Evolutionary conservation across 768 basidiomycete species (phyloP), one percentile per base, ranked within the genome.

Genomic region (Suillus lakei): DNA sequence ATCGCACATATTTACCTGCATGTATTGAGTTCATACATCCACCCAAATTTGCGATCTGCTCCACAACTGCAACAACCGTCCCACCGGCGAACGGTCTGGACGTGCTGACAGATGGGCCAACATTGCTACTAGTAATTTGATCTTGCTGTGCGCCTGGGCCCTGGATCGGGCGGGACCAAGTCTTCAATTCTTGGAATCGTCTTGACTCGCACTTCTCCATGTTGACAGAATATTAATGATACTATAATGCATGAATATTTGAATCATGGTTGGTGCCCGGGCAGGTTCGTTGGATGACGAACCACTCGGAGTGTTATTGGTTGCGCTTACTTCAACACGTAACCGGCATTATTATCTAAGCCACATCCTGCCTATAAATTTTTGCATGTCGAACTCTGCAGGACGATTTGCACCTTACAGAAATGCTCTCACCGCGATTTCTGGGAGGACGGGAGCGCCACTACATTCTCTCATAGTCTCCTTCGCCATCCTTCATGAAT

Each of bases 401-500:
- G 59, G 76, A 64, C 78, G 79, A 38, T 82, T 85, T 64, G 72
- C 78, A 7, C 79, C 81, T 8, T 90, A 86, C 79, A 85, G 76
- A 67, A 76, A 83, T 36, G 84, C 85, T 0, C 83, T 96, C 38
- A 78, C 82, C 21, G 78, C 83, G 2, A 71, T 95, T 13, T 89
- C 95, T 21, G 77, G 82, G 7, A 85, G 89, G 43, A 93, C 93
- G 21, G 87, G 91, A 21, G 83, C 91, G 2, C 92, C 93, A 16
- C 73, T 96, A 0, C 83, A 93, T 1, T 94, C 93, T 13, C 84
- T 98, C 58, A 61, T 67, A 68, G 86, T 10, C 68, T 93, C 95
- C 0, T 97, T 98, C 68, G 88, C 86, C 6, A 78, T 96, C 61
- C 81, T 98, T 3, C 96, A 98, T 72, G 95, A 98, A 73, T 68